Evolutionary conservation across 2,329 filamentous ascomycete species (phyloP), one percentile per base, ranked within the genome.

Genomic region (Aspergillus clavatus): DNA sequence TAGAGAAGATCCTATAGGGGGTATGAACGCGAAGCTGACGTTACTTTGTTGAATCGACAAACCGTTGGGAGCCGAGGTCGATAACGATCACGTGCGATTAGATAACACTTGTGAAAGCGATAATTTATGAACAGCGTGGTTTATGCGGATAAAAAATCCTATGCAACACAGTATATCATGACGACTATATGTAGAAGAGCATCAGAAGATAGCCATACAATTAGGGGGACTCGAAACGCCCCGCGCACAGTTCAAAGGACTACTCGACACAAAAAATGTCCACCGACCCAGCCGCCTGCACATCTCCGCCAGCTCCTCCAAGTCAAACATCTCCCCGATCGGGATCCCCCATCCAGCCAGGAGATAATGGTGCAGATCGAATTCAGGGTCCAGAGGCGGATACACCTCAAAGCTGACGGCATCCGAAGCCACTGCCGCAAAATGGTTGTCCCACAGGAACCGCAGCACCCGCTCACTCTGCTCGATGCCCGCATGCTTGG

Each of bases 401-500:
- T 72, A 76, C 3, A 73, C 73, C 56, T 82, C 80, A 52, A 80
- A 78, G 6, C 72, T 74, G n/a, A 80, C 75, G 29, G 75, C 74
- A 46, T 84, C 81, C 1, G 79, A 78, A 0, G 76, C 80, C 1
- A 82, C 74, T 1, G 80, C 80, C 0, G 78, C 68, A 58, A 83
- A 82, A 37, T 74, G 71, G 44, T 74, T 69, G 43, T 82, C 75
- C 78, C 80, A 83, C 16, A 83, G 64, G 72, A 80, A 84, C 11
- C 73, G 67, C 6, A 81, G 66, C 8, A 75, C 63, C 3, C 61
- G 63, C 53, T 68, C 65, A 14, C 61, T 67, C 50, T 68, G 66
- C 51, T 68, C 66, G 14, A 68, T 57, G 0, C 66, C 66, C 5
- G 63, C 60, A 51, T 68, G 65, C 28, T 63, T 56, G 2, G 65